Evolutionary conservation across 768 basidiomycete genomes (phyloP).

Genomic region (Mycena vulgaris): DNA sequence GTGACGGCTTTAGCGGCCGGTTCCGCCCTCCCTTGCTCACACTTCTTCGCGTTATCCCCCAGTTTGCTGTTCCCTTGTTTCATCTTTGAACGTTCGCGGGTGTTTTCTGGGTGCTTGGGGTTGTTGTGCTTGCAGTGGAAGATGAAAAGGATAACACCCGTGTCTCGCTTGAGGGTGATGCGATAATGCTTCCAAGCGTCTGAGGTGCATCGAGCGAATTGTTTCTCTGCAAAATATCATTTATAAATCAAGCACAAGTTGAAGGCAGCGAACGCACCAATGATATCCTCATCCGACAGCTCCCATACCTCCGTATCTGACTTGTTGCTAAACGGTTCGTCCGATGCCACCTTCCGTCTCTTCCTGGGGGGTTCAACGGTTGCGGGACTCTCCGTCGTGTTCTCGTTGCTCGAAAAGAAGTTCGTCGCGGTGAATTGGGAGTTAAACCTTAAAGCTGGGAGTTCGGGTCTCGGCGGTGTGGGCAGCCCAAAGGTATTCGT

Average conservation of each 20-base stretch:
- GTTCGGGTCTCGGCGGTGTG: conserved; percentile 7
- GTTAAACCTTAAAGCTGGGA: conserved; percentile 4
- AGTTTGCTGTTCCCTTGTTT: conserved; percentile 21
- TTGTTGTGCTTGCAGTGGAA: conserved; percentile 13
- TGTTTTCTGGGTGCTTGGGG: background rate
- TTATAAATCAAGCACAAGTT: background rate
- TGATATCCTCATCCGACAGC: background rate
- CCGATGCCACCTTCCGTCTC: conserved; percentile 1
- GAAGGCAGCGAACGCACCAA: no score
- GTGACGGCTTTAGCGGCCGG: background rate
- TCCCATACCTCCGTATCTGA: conserved; percentile 20
- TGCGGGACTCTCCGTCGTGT: conserved; percentile 2
- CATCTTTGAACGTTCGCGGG: conserved; percentile 17
- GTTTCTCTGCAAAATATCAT: conserved; percentile 12
- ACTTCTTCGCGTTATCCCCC: conserved; percentile 16
- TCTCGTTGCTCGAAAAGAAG: background rate
- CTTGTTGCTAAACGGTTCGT: background rate
- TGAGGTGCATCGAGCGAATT: conserved; percentile 9
- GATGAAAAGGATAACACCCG: conserved; percentile 10
- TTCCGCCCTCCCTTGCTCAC: background rate
- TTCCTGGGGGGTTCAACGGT: conserved; percentile 12
- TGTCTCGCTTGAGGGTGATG: conserved; percentile 17
- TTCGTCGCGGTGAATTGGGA: conserved; percentile 1
- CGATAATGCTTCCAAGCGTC: conserved; percentile 15
- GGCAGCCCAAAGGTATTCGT: conserved; percentile 19